These are phyloP conservation scores for Astrocystis sublimbata DNA, from an alignment of 495 filamentous ascomycete species.

Conservation along the genomic window DNA sequence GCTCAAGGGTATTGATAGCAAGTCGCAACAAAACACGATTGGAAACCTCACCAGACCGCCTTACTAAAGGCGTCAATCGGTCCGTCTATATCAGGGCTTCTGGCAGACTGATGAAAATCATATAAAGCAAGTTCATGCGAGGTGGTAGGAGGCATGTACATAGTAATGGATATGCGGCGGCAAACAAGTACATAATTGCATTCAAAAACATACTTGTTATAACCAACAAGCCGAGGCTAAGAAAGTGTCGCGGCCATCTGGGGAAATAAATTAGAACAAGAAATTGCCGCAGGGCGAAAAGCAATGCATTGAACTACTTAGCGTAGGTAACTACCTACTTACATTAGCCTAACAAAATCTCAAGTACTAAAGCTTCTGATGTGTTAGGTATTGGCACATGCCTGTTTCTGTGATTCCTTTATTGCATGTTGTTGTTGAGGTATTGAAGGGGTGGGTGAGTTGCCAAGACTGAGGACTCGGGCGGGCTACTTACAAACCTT, in stretches of 20 bases:
- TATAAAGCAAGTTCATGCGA: neutral
- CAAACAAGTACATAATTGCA: neutral
- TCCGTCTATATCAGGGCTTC: neutral
- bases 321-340: no score
- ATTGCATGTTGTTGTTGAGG: no score
- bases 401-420: no score
- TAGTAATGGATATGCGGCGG: neutral
- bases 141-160: conserved; percentile 2
- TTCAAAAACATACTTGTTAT: conserved; percentile 14
- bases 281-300: neutral
- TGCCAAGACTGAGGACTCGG: no score
- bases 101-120: neutral
- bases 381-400: no score
- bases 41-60: conserved; percentile 46
- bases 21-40: conserved; percentile 41
- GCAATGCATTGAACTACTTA: neutral
- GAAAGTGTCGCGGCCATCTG: neutral
- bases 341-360: no score
- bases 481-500: no score
- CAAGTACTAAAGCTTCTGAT: no score
- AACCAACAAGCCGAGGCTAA: neutral
- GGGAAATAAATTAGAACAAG: neutral
- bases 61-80: conserved; percentile 31
- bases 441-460: no score
- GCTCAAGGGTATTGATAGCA: conserved; percentile 50